Base-by-base conservation (phyloP, 306 rosid species). In the Sindora glabra region DNA sequence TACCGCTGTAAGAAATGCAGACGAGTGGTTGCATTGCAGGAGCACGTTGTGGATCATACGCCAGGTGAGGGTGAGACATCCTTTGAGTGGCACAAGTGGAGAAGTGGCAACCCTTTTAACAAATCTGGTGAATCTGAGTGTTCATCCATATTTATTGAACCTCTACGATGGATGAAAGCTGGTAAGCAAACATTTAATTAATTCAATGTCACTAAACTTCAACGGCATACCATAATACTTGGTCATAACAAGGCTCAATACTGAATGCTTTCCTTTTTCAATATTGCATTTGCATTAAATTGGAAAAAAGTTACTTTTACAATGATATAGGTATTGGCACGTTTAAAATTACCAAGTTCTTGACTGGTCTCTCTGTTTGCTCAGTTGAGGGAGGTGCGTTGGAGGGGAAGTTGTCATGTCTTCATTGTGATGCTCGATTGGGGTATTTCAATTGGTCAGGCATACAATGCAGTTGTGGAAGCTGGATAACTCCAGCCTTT, bases 401-500 rank as follows among this genome's bases (percentile, higher is more conserved):
- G 72, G 96, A 89, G 81, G 97, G 99, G 3, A 92, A 92, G 76
- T 70, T 92, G 67, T 74, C 79, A 0, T 92, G 99, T 77, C 87
- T 50, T 64, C 96, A 89, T 53, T 89, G 99, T 30, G 95, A 89
- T 51, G 86, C 90, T 39, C 96, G 99, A 7, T 82, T 89, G 86
- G 99, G 99, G 36, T 80, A 80, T 82, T 92, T 92, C 76, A 82
- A 81, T 61, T 92, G 99, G 99, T 68, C 90, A 41, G 99, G 96
- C 81, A 77, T 77, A 65, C 99, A 92, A 60, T 92, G 99, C 84
- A 92, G 90, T 72, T 89, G 99, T 1, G 99, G 95, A 56, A 89
- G 97, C 77, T 92, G 99, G 99, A 86, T 92, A 75, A 86, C 94
- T 47, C 99, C 99, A 0, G 99, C 94, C 48, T 92, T 92, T 78